phyloP scores from a whole-genome alignment of 768 basidiomycete species.

The Tylopilus vinaceipallidus region DNA sequence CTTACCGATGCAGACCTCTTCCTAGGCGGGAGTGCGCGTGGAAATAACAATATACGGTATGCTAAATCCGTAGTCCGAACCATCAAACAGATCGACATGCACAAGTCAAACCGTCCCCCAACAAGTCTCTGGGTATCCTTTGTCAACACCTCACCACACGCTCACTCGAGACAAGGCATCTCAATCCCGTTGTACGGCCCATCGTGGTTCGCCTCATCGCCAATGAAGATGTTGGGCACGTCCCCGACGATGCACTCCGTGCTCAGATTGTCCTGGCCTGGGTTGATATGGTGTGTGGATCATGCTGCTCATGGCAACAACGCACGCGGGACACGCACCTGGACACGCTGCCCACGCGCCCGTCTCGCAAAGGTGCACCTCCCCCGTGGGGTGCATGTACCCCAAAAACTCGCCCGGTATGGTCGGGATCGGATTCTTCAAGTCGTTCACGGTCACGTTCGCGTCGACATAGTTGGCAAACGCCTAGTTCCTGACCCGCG shows the following conservation, averaged over 20 bases:
- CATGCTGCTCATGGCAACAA: background rate
- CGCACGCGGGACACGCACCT: constrained; percentile 25
- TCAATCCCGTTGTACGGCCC: constrained; percentile 32
- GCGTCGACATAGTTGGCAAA: constrained; percentile 57
- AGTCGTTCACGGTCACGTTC: constrained; percentile 54
- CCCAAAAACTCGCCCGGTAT: constrained; percentile 33
- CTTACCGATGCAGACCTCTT: constrained; percentile 41
- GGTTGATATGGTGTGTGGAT: background rate
- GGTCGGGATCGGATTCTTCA: constrained; percentile 38
- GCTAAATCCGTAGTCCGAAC: too few species aligned
- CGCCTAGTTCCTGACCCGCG: constrained; percentile 50
- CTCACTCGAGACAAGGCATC: constrained; percentile 9
- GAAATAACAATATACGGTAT: too few species aligned
- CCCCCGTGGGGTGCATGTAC: constrained; percentile 39
- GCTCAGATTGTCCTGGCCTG: constrained; percentile 60
- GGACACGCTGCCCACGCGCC: constrained; percentile 53
- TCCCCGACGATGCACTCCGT: constrained; percentile 22
- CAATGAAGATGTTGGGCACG: constrained; percentile 40
- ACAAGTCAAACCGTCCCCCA: too few species aligned
- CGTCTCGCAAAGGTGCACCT: constrained; percentile 42
- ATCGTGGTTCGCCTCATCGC: constrained; percentile 44
- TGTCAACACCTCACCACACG: background rate
- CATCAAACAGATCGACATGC: too few species aligned
- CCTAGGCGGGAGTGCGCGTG: too few species aligned
- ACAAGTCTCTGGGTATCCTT: background rate